These are phyloP conservation scores for Stachybotrys elegans DNA, from an alignment of 2,329 filamentous ascomycete species.

Conservation along the genomic window DNA sequence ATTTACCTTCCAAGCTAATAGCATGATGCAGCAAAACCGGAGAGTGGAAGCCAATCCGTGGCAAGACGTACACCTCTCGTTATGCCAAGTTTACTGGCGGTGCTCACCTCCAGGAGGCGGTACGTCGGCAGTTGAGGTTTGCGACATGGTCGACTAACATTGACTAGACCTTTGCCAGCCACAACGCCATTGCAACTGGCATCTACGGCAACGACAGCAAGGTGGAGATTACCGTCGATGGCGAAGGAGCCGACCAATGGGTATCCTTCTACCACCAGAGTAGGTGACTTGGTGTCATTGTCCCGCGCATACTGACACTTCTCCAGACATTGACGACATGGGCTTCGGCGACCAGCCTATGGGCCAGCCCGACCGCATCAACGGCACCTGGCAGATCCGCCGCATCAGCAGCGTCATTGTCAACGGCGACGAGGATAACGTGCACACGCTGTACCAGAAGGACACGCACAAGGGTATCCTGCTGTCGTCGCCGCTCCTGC, in stretches of 20 bases:
- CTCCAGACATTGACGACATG: slow-evolving; percentile 50
- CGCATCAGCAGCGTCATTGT: slow-evolving; percentile 56
- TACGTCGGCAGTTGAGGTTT: slow-evolving; percentile 5
- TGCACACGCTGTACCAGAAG: slow-evolving; percentile 47
- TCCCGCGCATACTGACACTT: neutral
- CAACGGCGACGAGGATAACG: slow-evolving; percentile 37
- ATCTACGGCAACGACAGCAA: slow-evolving; percentile 50
- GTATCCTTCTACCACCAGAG: slow-evolving; percentile 52
- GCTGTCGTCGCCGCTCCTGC: slow-evolving; percentile 48
- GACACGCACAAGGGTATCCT: slow-evolving; percentile 54
- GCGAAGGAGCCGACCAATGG: slow-evolving; percentile 45
- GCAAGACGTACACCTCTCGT: slow-evolving; percentile 40
- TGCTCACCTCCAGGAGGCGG: slow-evolving; percentile 46
- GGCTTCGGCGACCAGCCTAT: slow-evolving; percentile 50
- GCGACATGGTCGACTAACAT: neutral
- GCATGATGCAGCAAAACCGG: slow-evolving; percentile 31
- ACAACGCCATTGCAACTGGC: slow-evolving; percentile 41
- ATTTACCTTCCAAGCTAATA: neutral
- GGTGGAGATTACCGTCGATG: slow-evolving; percentile 41
- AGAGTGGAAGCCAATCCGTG: slow-evolving; percentile 38
- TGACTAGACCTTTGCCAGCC: slow-evolving; percentile 35
- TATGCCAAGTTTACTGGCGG: slow-evolving; percentile 36
- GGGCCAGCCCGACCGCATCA: slow-evolving; percentile 54
- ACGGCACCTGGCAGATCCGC: slow-evolving; percentile 53
- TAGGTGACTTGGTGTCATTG: neutral